Conservation (phyloP, 208 protist species). For the Acanthamoeba sp. region DNA sequence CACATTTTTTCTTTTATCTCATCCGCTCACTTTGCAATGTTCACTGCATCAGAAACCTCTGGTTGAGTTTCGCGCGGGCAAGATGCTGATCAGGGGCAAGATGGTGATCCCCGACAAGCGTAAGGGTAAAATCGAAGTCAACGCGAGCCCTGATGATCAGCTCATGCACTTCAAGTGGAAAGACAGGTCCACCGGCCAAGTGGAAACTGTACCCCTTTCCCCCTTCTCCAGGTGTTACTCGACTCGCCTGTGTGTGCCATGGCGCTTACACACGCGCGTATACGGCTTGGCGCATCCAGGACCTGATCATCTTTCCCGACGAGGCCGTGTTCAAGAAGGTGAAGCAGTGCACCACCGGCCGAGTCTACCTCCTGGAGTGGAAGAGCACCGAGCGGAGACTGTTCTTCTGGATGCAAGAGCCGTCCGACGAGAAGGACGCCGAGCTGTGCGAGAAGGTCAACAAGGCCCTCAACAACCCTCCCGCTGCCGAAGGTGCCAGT, state of each 20-base stretch:
- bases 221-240: neutral
- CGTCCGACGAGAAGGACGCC: slow-evolving; percentile 76
- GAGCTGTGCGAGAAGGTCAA: slow-evolving; percentile 77
- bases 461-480: slow-evolving; percentile 72
- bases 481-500: neutral
- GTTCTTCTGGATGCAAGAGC: slow-evolving; percentile 89
- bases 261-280: neutral
- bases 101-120: slow-evolving; percentile 77
- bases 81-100: slow-evolving; percentile 81
- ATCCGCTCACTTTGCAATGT: neutral
- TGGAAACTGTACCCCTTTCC: slow-evolving; percentile 69
- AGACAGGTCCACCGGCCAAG: slow-evolving; percentile 74
- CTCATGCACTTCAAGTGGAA: slow-evolving; percentile 84
- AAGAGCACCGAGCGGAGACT: slow-evolving; percentile 70
- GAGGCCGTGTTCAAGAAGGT: slow-evolving; percentile 84
- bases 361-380: slow-evolving; percentile 85
- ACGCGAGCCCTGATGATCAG: slow-evolving; percentile 53
- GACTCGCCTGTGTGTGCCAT: neutral
- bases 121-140: slow-evolving; percentile 79
- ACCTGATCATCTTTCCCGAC: slow-evolving; percentile 85
- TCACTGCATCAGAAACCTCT: slow-evolving; percentile 66
- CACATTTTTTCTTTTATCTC: neutral
- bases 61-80: slow-evolving; percentile 79
- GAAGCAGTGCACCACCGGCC: slow-evolving; percentile 81
- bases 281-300: neutral